Percentiles rank a stretch among this genome's conserved stretches.
phyloP scores from a whole-genome alignment of 257 asterid species.

The Datura wrightii region DNA sequence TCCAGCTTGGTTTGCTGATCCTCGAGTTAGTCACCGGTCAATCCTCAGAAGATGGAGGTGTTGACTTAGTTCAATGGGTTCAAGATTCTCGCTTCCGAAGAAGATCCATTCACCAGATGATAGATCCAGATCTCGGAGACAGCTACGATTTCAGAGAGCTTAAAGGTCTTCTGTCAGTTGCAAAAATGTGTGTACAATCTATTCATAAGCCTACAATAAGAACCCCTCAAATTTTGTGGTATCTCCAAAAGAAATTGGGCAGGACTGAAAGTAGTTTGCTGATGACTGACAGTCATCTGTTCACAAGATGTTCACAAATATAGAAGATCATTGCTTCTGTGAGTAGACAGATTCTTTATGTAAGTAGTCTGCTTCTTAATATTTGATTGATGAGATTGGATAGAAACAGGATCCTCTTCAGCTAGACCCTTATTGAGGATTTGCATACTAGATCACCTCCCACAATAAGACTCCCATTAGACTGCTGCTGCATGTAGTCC shows the following conservation, averaged over 20 bases:
- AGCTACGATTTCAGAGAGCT: constrained; percentile 68
- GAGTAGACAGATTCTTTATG: not conserved
- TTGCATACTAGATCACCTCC: not conserved
- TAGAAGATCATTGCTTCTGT: constrained; percentile 13
- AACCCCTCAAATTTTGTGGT: constrained; percentile 70
- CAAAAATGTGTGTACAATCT: constrained; percentile 72
- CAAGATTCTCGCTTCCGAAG: constrained; percentile 54
- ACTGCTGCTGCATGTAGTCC: not conserved
- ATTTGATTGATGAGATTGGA: not conserved
- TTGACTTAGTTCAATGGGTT: constrained; percentile 74
- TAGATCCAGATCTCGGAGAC: constrained; percentile 90
- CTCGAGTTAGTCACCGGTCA: constrained; percentile 92
- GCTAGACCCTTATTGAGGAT: not conserved
- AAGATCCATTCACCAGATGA: constrained; percentile 67
- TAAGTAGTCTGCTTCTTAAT: constrained; percentile 6
- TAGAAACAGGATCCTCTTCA: constrained; percentile 15
- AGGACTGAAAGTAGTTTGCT: constrained; percentile 23
- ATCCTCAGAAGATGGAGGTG: constrained; percentile 72
- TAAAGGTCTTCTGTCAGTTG: constrained; percentile 66
- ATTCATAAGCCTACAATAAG: constrained; percentile 50
- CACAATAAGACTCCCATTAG: not conserved
- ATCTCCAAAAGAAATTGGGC: constrained; percentile 72
- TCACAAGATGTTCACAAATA: not conserved
- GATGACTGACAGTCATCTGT: not conserved
- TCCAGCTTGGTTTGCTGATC: constrained; percentile 84